Conservation (phyloP, 148 eudicot genomes). For the Vaccinium myrtillus region DNA sequence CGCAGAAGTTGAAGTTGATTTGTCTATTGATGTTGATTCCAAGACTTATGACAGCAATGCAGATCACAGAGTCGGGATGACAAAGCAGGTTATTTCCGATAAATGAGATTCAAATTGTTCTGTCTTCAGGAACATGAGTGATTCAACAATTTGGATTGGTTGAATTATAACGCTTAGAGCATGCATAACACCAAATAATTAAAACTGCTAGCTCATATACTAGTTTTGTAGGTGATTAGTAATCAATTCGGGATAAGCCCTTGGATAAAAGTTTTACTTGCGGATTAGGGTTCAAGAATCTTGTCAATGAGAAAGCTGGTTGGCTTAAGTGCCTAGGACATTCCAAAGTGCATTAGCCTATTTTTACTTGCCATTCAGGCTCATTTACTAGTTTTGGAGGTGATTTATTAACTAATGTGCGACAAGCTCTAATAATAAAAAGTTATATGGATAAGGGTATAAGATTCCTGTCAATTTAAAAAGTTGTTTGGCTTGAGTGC, state of each 20-base stretch:
- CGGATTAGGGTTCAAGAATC: too few relatives aligned
- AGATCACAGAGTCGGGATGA: conserved; percentile 27
- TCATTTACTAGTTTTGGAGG: too few relatives aligned
- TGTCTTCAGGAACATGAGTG: not conserved
- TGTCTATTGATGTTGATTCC: conserved; percentile 53
- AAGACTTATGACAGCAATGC: conserved; percentile 43
- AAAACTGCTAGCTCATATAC: not conserved
- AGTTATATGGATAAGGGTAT: not conserved
- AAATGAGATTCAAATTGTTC: not conserved
- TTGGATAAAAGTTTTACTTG: too few relatives aligned
- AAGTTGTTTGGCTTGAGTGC: not conserved
- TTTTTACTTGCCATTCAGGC: too few relatives aligned
- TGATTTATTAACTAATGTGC: too few relatives aligned
- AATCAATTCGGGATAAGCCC: too few relatives aligned
- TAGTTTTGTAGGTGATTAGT: too few relatives aligned
- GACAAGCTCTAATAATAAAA: not conserved
- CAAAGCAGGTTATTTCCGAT: conserved; percentile 53
- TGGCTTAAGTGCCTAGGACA: too few relatives aligned
- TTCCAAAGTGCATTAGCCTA: too few relatives aligned
- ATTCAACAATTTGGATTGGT: not conserved
- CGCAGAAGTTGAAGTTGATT: conserved; percentile 69
- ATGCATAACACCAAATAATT: not conserved
- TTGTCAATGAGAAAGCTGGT: too few relatives aligned
- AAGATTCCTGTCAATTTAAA: too few relatives aligned
- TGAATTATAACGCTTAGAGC: not conserved